These are phyloP conservation scores for Benincasa hispida DNA, from an alignment of 306 rosid genomes.

Conservation along the genomic window DNA sequence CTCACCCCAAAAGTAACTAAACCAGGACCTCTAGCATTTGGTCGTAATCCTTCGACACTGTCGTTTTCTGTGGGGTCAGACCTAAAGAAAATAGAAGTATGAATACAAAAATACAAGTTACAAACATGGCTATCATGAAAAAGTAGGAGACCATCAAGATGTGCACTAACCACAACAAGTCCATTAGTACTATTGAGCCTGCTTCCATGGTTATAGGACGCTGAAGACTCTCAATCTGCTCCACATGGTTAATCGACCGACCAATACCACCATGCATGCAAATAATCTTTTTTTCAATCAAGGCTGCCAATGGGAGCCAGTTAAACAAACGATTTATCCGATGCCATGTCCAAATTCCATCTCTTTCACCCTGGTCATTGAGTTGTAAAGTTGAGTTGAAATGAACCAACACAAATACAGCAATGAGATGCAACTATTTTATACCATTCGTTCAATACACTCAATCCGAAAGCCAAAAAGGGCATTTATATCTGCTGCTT, in stretches of 20 bases:
- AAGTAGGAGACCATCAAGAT: conserved; percentile 11
- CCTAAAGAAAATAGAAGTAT: conserved; percentile 36
- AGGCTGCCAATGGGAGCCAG: conserved; percentile 98
- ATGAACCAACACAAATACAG: background rate
- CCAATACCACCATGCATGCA: conserved; percentile 99
- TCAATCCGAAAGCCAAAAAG: conserved; percentile 98
- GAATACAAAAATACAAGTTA: conserved; percentile 2
- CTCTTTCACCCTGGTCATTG: conserved; percentile 84
- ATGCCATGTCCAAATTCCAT: conserved; percentile 99
- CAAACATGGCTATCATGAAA: background rate
- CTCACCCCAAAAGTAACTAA: conserved; percentile 97
- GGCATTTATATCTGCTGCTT: conserved; percentile 99
- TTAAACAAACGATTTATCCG: conserved; percentile 93
- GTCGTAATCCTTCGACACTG: conserved; percentile 95
- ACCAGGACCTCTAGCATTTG: conserved; percentile 99
- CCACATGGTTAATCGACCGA: conserved; percentile 92
- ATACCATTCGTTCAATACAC: conserved; percentile 97
- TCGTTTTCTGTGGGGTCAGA: conserved; percentile 98
- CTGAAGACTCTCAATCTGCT: conserved; percentile 92
- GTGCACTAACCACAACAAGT: conserved; percentile 71
- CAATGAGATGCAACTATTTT: background rate
- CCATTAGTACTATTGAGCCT: conserved; percentile 98
- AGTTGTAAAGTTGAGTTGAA: conserved; percentile 14
- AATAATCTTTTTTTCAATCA: conserved; percentile 89
- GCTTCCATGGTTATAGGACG: conserved; percentile 99